Conservation (phyloP, 2,329 filamentous ascomycete genomes). For the Diaporthe sp. region DNA sequence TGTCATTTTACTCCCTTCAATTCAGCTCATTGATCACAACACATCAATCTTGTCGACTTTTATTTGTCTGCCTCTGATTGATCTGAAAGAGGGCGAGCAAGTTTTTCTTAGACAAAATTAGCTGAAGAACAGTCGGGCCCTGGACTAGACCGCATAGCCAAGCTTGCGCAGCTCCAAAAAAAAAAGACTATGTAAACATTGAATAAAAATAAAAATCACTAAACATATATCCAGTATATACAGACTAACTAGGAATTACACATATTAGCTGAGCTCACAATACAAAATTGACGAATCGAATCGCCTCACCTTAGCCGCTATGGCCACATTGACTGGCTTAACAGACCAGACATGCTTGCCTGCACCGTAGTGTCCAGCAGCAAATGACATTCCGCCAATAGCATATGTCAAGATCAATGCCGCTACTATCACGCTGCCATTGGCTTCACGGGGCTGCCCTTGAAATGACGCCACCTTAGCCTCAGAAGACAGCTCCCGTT, state of each 20-base stretch:
- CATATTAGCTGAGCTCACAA: background rate
- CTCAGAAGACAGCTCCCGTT: background rate
- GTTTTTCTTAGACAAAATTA: background rate
- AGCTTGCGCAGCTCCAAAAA: background rate
- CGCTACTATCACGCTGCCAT: conserved; percentile 4
- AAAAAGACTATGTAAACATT: background rate
- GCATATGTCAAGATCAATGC: conserved; percentile 6
- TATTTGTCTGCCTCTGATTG: background rate
- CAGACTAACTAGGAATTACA: too few species aligned
- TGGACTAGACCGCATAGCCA: background rate
- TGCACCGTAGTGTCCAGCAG: background rate
- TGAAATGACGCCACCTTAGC: background rate
- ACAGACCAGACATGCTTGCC: conserved; percentile 7
- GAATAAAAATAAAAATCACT: too few species aligned
- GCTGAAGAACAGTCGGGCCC: background rate
- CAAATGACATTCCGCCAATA: background rate
- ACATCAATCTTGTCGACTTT: background rate
- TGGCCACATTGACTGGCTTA: background rate
- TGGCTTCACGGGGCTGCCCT: background rate
- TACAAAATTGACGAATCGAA: background rate
- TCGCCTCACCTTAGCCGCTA: background rate
- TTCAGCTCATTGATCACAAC: background rate
- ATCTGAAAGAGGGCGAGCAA: background rate
- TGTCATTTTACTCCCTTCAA: background rate
- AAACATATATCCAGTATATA: too few species aligned